These are phyloP conservation scores for Podaxis sp. DNA, from an alignment of 768 basidiomycete species.

Conservation along the genomic window DNA sequence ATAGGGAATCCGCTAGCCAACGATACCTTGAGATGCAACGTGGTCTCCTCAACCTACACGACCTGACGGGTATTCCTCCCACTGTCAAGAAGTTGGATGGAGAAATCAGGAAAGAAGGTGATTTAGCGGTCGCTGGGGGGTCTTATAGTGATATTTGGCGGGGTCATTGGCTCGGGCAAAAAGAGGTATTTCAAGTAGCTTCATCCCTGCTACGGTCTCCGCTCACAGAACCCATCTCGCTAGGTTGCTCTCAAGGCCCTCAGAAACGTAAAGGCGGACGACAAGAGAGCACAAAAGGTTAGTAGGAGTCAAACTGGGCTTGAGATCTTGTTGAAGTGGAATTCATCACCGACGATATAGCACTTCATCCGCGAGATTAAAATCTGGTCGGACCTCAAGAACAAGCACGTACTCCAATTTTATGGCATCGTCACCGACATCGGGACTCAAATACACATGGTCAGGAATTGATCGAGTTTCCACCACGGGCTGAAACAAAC, in stretches of 20 bases:
- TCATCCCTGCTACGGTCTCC: neutral
- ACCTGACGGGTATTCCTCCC: constrained; percentile 46
- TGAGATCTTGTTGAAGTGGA: neutral
- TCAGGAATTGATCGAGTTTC: constrained; percentile 17
- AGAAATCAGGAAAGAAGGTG: constrained; percentile 42
- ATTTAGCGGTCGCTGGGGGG: constrained; percentile 49
- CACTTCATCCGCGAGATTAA: constrained; percentile 56
- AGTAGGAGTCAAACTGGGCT: neutral
- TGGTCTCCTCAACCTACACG: neutral
- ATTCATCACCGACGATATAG: constrained; percentile 26
- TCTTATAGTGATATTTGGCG: constrained; percentile 54
- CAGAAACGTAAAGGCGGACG: constrained; percentile 43
- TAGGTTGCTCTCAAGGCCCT: constrained; percentile 61
- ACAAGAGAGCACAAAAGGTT: constrained; percentile 44
- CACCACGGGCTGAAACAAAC: neutral
- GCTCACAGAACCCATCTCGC: neutral
- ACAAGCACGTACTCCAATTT: constrained; percentile 53
- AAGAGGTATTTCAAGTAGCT: constrained; percentile 36
- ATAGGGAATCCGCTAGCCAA: constrained; percentile 13
- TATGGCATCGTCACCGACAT: constrained; percentile 57
- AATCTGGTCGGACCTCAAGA: constrained; percentile 52
- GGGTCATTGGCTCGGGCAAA: constrained; percentile 53
- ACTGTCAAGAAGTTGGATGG: constrained; percentile 50
- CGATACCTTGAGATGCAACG: neutral
- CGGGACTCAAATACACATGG: constrained; percentile 51